phyloP scores from a whole-genome alignment of 2,329 filamentous ascomycete species.

The Cryphonectria nitschkei region DNA sequence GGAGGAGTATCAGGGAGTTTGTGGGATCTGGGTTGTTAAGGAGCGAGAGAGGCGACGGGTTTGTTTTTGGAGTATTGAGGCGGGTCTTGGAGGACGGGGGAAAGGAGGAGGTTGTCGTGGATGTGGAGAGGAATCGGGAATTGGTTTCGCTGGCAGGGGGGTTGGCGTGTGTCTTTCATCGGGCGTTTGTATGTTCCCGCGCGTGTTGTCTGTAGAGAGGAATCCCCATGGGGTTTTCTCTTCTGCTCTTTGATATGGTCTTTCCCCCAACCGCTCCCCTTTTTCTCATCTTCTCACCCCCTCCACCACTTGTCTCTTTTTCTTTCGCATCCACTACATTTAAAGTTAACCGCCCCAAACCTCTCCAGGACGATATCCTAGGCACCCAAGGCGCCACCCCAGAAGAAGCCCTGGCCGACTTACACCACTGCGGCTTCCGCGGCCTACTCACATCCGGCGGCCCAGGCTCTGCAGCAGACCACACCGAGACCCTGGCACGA shows the following conservation, averaged over 20 bases:
- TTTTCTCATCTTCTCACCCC: too few species aligned
- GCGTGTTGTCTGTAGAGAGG: neutral
- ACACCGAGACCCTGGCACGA: constrained; percentile 42
- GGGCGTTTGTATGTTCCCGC: constrained; percentile 47
- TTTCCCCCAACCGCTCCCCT: neutral
- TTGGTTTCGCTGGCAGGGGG: constrained; percentile 49
- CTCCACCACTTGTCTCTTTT: neutral
- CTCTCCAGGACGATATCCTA: constrained; percentile 47
- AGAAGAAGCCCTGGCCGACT: constrained; percentile 38
- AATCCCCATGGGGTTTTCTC: neutral
- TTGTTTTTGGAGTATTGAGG: constrained; percentile 57
- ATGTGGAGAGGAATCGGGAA: constrained; percentile 43
- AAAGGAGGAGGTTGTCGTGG: constrained; percentile 37
- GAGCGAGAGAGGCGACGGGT: constrained; percentile 52
- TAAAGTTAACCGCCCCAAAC: neutral
- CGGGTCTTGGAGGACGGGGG: neutral
- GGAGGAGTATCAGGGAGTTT: constrained; percentile 42
- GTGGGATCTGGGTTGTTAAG: constrained; percentile 43
- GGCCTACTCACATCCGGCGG: constrained; percentile 60
- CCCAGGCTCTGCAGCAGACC: constrained; percentile 43
- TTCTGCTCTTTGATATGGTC: neutral
- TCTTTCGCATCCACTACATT: neutral
- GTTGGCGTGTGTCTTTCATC: constrained; percentile 56
- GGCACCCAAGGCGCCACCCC: constrained; percentile 14
- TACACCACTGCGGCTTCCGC: constrained; percentile 51